Evolutionary conservation across 768 basidiomycete genomes (phyloP).

Genomic region (Kwoniella dejecticola): DNA sequence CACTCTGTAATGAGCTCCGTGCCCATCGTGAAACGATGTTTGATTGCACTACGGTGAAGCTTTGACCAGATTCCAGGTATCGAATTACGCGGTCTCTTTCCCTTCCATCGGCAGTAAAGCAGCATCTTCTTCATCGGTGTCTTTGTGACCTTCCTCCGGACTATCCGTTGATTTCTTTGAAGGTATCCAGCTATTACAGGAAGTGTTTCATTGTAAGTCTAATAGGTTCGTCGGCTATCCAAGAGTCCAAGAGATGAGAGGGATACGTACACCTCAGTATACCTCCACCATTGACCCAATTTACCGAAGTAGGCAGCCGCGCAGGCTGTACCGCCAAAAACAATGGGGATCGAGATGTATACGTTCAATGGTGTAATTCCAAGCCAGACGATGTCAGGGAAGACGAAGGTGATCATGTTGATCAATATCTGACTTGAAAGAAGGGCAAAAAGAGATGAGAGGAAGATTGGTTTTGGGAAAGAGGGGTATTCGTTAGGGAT

Average conservation of each 20-base stretch:
- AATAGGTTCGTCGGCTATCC: too few relatives aligned
- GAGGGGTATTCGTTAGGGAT: constrained; percentile 17
- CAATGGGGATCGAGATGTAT: constrained; percentile 10
- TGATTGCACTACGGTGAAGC: too few relatives aligned
- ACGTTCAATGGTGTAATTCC: constrained; percentile 7
- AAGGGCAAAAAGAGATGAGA: background rate
- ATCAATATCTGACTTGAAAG: background rate
- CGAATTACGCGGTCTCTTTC: constrained; percentile 5
- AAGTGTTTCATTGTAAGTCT: background rate
- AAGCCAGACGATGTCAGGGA: constrained; percentile 13
- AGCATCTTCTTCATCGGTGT: constrained; percentile 1
- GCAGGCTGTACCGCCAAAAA: constrained; percentile 5
- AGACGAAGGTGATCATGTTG: background rate
- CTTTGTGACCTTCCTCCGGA: constrained; percentile 1
- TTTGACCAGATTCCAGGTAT: too few relatives aligned
- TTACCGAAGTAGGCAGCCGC: constrained; percentile 10
- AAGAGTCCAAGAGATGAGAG: background rate
- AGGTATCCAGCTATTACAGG: constrained; percentile 3
- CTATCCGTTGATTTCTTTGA: background rate
- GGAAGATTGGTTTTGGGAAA: constrained; percentile 16
- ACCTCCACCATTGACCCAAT: constrained; percentile 12
- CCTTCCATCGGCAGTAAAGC: background rate
- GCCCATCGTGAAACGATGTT: too few relatives aligned
- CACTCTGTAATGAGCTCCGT: too few relatives aligned
- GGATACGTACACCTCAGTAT: constrained; percentile 9